phyloP scores from a whole-genome alignment of 1,284 basidiomycete species.

The Moniliella sp. region DNA sequence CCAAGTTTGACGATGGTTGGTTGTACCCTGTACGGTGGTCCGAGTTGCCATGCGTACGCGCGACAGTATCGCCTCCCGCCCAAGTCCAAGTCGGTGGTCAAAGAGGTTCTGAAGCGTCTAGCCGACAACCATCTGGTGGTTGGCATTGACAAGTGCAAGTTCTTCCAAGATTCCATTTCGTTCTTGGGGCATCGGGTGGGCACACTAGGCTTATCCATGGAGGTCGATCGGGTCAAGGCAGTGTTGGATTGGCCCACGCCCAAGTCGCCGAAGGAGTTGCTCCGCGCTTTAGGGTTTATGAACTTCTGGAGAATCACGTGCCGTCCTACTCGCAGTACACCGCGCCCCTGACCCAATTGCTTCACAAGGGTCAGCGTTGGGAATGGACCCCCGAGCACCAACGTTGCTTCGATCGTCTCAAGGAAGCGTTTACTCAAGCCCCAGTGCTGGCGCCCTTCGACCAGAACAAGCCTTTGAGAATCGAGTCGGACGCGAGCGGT shows the following conservation, averaged over 20 bases:
- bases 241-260: slow-evolving; percentile 36
- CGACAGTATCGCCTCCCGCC: no score
- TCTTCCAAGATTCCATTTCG: slow-evolving; percentile 15
- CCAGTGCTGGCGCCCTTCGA: slow-evolving; percentile 35
- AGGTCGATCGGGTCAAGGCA: slow-evolving; percentile 35
- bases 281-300: slow-evolving; percentile 35
- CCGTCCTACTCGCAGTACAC: slow-evolving; percentile 32
- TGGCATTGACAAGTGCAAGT: slow-evolving; percentile 4
- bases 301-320: slow-evolving; percentile 38
- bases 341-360: slow-evolving; percentile 21
- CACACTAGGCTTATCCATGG: slow-evolving; percentile 34
- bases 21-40: no score
- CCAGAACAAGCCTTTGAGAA: slow-evolving; percentile 17
- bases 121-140: no score
- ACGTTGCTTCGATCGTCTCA: slow-evolving; percentile 35
- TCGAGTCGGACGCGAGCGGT: slow-evolving; percentile 28
- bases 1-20: no score
- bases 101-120: no score
- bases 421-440: slow-evolving; percentile 25
- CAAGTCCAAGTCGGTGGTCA: no score
- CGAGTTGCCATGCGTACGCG: no score
- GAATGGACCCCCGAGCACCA: slow-evolving; percentile 13
- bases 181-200: slow-evolving; percentile 37
- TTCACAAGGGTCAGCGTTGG: not conserved
- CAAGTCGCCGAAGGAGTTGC: slow-evolving; percentile 22